Evolutionary conservation across 768 basidiomycete species (phyloP).

Genomic region (Cyathus striatus): DNA sequence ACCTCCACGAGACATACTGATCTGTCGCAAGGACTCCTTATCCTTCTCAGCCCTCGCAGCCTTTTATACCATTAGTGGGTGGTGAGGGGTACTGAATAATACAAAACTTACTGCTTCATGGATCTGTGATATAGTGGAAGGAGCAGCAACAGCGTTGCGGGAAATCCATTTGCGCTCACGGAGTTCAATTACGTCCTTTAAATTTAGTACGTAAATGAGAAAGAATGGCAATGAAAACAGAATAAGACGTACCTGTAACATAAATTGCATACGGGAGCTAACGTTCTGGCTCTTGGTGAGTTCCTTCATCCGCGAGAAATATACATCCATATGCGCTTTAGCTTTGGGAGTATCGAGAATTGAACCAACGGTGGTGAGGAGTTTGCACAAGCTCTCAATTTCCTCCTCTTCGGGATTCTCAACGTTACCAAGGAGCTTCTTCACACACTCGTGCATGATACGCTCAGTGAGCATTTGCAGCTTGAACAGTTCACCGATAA

Average conservation of each 20-base stretch:
- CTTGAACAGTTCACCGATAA: conserved; percentile 98
- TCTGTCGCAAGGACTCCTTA: conserved; percentile 54
- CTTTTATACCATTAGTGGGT: conserved; percentile 32
- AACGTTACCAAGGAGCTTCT: conserved; percentile 90
- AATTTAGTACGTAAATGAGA: conserved; percentile 5
- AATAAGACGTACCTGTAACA: conserved; percentile 75
- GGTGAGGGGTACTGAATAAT: conserved; percentile 1
- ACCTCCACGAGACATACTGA: conserved; percentile 85
- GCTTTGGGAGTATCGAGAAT: conserved; percentile 80
- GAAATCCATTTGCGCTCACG: conserved; percentile 79
- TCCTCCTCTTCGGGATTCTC: conserved; percentile 97
- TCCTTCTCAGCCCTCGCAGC: conserved; percentile 68
- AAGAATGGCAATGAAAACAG: conserved; percentile 3
- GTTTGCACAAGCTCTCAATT: conserved; percentile 92
- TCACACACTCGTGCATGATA: conserved; percentile 98
- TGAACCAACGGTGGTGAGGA: conserved; percentile 84
- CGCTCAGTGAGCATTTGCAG: conserved; percentile 97
- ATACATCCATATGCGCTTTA: conserved; percentile 83
- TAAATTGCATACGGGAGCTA: conserved; percentile 86
- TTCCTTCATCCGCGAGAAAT: conserved; percentile 88
- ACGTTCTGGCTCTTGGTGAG: conserved; percentile 71
- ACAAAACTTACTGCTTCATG: conserved; percentile 68
- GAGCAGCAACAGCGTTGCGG: conserved; percentile 69
- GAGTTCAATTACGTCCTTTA: conserved; percentile 86
- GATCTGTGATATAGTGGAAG: conserved; percentile 83